phyloP scores from a whole-genome alignment of 2,329 filamentous ascomycete species.

The Sporothrix brunneoviolacea region DNA sequence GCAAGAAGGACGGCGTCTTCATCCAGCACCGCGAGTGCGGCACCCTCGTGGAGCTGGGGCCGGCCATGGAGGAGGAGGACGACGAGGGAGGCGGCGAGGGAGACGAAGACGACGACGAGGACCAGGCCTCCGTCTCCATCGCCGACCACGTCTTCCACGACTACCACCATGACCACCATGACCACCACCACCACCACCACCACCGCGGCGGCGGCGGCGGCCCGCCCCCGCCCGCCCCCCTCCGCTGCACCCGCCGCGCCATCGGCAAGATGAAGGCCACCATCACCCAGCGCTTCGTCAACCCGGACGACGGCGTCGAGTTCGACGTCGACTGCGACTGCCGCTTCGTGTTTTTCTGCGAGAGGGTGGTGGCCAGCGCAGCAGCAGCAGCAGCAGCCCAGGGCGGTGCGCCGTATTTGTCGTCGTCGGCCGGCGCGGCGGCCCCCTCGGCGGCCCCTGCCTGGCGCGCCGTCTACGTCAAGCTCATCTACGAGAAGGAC shows the following conservation, averaged over 20 bases:
- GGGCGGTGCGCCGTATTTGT: no score
- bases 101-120: background rate
- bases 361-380: slow-evolving; percentile 18
- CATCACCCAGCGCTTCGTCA: slow-evolving; percentile 43
- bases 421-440: background rate
- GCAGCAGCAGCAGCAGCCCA: background rate
- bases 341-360: slow-evolving; percentile 43
- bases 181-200: no score
- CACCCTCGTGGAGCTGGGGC: slow-evolving; percentile 17
- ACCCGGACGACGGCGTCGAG: slow-evolving; percentile 25
- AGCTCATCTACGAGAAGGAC: slow-evolving; percentile 45
- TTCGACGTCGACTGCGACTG: slow-evolving; percentile 47
- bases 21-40: slow-evolving; percentile 49
- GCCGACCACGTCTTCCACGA: background rate
- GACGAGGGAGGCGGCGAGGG: background rate
- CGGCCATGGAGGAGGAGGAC: slow-evolving; percentile 17
- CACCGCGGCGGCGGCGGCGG: slow-evolving; percentile 35
- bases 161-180: no score
- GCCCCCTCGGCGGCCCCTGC: no score
- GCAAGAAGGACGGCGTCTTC: slow-evolving; percentile 45
- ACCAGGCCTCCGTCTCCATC: no score
- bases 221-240: slow-evolving; percentile 16
- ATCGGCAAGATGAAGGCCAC: slow-evolving; percentile 35
- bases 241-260: slow-evolving; percentile 35
- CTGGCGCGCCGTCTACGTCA: slow-evolving; percentile 40